A percentile compares a stretch with the other conserved stretches of the same genome.
phyloP scores from a whole-genome alignment of 768 basidiomycete genomes.

The Mycena vulgaris region DNA sequence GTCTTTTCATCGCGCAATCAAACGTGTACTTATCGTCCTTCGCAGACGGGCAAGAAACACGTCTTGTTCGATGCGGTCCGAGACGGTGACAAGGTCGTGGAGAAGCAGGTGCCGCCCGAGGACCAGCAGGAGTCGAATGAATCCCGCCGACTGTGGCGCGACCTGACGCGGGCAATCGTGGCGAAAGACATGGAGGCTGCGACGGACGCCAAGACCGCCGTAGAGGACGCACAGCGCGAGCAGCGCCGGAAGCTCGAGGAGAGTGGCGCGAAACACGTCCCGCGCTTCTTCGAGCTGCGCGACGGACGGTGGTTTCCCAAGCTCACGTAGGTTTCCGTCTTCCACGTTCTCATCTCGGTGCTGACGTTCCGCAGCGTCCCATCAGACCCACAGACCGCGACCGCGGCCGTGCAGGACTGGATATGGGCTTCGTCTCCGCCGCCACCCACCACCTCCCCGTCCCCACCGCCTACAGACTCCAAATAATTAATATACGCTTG shows the following conservation, averaged over 20 bases:
- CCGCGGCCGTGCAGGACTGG: conserved; percentile 80
- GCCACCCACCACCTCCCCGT: conserved; percentile 41
- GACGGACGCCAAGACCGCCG: conserved; percentile 88
- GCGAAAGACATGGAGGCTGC: conserved; percentile 95
- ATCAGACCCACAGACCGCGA: conserved; percentile 76
- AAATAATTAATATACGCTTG: conserved; percentile 37
- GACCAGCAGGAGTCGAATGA: conserved; percentile 92
- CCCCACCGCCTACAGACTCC: conserved; percentile 19
- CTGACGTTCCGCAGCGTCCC: conserved; percentile 68
- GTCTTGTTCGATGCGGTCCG: conserved; percentile 88
- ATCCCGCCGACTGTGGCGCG: conserved; percentile 90
- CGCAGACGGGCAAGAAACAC: conserved; percentile 77
- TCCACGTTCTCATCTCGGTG: conserved; percentile 23
- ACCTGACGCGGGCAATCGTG: conserved; percentile 88
- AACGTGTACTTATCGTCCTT: neutral
- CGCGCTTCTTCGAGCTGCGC: conserved; percentile 84
- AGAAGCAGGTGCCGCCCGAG: conserved; percentile 90
- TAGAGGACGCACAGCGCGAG: conserved; percentile 95
- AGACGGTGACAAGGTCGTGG: conserved; percentile 80
- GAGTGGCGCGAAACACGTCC: conserved; percentile 74
- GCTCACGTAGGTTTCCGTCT: conserved; percentile 67
- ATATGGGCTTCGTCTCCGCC: conserved; percentile 68
- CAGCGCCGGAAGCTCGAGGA: conserved; percentile 81
- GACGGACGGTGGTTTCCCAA: conserved; percentile 90
- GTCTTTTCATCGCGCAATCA: conserved; percentile 7